Conservation (phyloP, 352 stramenopile genomes). For the Blastocystis sp. region DNA sequence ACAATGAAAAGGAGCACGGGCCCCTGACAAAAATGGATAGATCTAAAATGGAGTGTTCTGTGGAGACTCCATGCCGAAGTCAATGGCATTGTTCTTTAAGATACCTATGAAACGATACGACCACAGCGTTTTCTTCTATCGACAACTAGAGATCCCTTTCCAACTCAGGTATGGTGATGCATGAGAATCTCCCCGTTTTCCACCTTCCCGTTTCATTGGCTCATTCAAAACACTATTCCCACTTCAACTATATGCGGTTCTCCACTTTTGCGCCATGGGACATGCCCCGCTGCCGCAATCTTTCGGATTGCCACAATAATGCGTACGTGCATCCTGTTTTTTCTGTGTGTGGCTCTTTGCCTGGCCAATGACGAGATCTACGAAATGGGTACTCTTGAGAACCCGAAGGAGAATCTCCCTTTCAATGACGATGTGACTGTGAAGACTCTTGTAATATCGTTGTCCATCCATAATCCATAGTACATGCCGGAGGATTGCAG, state of each 20-base stretch:
- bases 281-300: background rate
- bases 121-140: no score
- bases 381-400: conserved; percentile 19
- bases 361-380: background rate
- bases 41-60: no score
- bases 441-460: conserved; percentile 12
- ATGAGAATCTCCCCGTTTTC: background rate
- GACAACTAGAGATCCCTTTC: no score
- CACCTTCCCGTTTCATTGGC: background rate
- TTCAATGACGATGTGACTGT: conserved; percentile 55
- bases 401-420: conserved; percentile 48
- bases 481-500: conserved; percentile 34
- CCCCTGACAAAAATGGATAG: no score
- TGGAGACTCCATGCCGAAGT: no score
- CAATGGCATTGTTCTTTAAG: no score
- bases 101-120: no score
- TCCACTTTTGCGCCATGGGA: background rate
- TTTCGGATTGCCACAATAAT: background rate
- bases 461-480: background rate
- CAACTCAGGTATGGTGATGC: background rate
- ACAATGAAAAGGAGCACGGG: no score
- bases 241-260: background rate
- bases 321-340: background rate
- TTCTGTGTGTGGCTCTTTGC: background rate
- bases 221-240: background rate